Percentiles rank a stretch among this genome's conserved stretches.
These are phyloP conservation scores for Hypsizygus ulmarius DNA, from an alignment of 1,284 basidiomycete species.

Conservation along the genomic window DNA sequence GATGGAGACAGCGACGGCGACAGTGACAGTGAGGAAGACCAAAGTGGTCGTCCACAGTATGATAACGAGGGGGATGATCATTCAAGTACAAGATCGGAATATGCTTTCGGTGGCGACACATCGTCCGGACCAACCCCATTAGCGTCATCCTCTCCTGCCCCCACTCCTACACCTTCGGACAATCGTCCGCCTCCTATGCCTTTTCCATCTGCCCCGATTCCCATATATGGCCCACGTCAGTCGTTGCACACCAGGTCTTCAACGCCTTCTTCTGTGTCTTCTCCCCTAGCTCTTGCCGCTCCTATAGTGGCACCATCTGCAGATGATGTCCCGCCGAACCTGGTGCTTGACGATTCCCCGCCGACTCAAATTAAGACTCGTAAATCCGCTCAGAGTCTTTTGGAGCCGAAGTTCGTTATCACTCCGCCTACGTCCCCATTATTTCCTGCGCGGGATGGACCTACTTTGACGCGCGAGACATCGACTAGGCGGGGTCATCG, in stretches of 20 bases:
- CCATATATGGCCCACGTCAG: constrained; percentile 43
- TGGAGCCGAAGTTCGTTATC: constrained; percentile 64
- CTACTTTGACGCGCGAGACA: constrained; percentile 42
- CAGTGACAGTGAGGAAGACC: constrained; percentile 26
- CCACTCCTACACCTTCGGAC: constrained; percentile 35
- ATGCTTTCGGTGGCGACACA: constrained; percentile 50
- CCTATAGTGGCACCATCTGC: constrained; percentile 73
- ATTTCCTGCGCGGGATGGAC: constrained; percentile 55
- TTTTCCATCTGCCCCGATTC: constrained; percentile 27
- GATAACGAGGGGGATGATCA: constrained; percentile 46
- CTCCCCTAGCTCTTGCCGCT: constrained; percentile 75
- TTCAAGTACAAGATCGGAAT: constrained; percentile 63
- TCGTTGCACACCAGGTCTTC: constrained; percentile 73
- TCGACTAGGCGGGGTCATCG: constrained; percentile 56
- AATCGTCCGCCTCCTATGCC: constrained; percentile 24
- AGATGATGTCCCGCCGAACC: constrained; percentile 42
- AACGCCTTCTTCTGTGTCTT: constrained; percentile 81
- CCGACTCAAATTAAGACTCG: constrained; percentile 47
- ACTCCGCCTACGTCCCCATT: constrained; percentile 77
- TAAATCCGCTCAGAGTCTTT: constrained; percentile 60
- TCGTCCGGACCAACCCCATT: constrained; percentile 67
- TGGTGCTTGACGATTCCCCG: constrained; percentile 26
- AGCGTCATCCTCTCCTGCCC: constrained; percentile 58
- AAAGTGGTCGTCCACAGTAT: constrained; percentile 24
- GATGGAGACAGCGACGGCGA: constrained; percentile 41